Percentiles rank a stretch among this genome's conserved stretches.
Evolutionary conservation across 164 flowering plant genomes (phyloP).

Genomic region (Chimonanthus praecox): DNA sequence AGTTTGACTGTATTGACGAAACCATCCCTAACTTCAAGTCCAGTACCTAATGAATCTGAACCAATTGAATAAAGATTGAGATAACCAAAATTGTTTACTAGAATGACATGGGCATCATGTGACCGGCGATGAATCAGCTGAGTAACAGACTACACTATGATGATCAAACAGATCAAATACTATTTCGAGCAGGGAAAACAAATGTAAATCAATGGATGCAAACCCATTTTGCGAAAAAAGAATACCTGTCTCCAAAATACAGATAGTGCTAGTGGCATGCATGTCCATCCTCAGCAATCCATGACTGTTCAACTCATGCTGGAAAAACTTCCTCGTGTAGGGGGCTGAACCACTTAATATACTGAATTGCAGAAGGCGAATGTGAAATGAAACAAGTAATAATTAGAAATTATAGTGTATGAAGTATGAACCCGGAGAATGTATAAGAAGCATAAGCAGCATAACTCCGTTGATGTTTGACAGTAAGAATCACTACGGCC

Average conservation of each 20-base stretch:
- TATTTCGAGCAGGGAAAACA: not conserved
- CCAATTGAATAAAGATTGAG: not conserved
- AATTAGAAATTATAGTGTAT: not conserved
- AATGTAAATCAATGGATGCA: conserved; percentile 14
- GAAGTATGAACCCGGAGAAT: not conserved
- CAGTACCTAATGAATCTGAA: not conserved
- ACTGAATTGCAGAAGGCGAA: conserved; percentile 6
- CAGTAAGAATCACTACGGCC: not conserved
- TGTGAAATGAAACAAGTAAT: not conserved
- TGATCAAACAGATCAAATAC: not conserved
- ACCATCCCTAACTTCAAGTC: not conserved
- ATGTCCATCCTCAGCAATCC: conserved; percentile 22
- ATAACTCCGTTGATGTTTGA: not conserved
- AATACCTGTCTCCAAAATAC: conserved; percentile 49
- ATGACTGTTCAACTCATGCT: conserved; percentile 19
- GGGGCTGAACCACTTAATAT: conserved; percentile 15
- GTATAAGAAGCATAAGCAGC: not conserved
- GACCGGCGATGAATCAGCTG: not conserved
- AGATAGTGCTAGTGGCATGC: conserved; percentile 20
- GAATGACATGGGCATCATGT: not conserved
- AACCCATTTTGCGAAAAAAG: conserved; percentile 22
- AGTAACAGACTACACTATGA: not conserved
- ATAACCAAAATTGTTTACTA: not conserved
- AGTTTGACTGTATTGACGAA: not conserved
- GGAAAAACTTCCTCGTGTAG: conserved; percentile 15